phyloP scores from a whole-genome alignment of 2,329 filamentous ascomycete genomes.

The Alternaria atra region DNA sequence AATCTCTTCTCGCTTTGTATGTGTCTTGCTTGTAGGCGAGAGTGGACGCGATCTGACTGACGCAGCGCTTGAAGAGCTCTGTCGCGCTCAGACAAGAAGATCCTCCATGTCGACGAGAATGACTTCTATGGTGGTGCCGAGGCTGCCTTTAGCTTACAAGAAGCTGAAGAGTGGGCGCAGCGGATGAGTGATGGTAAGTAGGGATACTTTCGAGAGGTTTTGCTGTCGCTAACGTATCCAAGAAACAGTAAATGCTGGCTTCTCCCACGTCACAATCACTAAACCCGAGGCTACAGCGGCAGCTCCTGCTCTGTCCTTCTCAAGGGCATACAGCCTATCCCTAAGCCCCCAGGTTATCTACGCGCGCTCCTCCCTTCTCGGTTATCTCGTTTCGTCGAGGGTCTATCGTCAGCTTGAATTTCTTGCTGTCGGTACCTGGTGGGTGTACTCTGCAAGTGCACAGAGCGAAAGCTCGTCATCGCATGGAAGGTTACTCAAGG shows the following conservation, averaged over 20 bases:
- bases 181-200: constrained; percentile 49
- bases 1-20: constrained; percentile 64
- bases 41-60: constrained; percentile 72
- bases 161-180: constrained; percentile 78
- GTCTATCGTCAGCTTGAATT: constrained; percentile 93
- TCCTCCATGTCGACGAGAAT: constrained; percentile 89
- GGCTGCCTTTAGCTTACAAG: constrained; percentile 84
- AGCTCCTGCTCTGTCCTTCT: constrained; percentile 62
- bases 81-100: constrained; percentile 88
- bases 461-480: constrained; percentile 1
- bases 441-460: constrained; percentile 66
- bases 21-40: constrained; percentile 33
- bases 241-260: constrained; percentile 33
- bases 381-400: constrained; percentile 85
- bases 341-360: constrained; percentile 89
- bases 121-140: constrained; percentile 87
- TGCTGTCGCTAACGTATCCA: constrained; percentile 14
- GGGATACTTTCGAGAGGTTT: background rate
- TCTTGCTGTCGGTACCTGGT: constrained; percentile 91
- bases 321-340: constrained; percentile 82
- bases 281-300: constrained; percentile 34
- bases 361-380: constrained; percentile 78
- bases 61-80: constrained; percentile 78
- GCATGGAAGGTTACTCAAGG: constrained; percentile 65
- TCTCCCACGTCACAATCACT: constrained; percentile 46